Evolutionary conservation across 2,329 filamentous ascomycete genomes (phyloP).

Genomic region (Paradendryphiella salina): DNA sequence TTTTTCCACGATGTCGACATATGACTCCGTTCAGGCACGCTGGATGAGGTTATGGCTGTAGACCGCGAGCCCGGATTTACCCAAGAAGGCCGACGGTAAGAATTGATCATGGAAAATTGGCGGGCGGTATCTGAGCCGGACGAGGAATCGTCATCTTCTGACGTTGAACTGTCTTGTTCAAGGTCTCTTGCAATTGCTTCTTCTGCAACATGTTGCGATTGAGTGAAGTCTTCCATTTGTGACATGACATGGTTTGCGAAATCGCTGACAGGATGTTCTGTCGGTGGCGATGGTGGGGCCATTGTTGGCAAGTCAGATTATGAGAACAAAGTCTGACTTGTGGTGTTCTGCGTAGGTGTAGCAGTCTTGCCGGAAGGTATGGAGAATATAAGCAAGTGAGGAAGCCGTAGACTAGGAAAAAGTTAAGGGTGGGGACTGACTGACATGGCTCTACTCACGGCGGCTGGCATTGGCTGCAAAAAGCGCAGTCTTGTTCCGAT

Average conservation of each 20-base stretch:
- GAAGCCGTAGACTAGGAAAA: slow-evolving; percentile 4
- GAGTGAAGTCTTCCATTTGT: slow-evolving; percentile 37
- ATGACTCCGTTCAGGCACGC: slow-evolving; percentile 46
- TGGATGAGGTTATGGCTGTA: slow-evolving; percentile 67
- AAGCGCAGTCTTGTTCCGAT: slow-evolving; percentile 13
- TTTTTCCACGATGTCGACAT: slow-evolving; percentile 31
- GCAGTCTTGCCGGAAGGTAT: neutral
- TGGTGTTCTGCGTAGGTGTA: neutral
- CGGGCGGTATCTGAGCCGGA: slow-evolving; percentile 53
- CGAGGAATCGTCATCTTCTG: slow-evolving; percentile 55
- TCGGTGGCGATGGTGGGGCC: slow-evolving; percentile 19
- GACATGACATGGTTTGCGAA: slow-evolving; percentile 32
- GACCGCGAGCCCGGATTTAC: slow-evolving; percentile 73
- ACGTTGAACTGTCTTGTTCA: slow-evolving; percentile 56
- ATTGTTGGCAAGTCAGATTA: slow-evolving; percentile 13
- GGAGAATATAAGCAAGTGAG: neutral
- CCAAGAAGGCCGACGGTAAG: slow-evolving; percentile 76
- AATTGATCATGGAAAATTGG: slow-evolving; percentile 59
- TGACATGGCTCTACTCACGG: slow-evolving; percentile 9
- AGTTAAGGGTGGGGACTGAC: slow-evolving; percentile 13
- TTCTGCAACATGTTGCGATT: slow-evolving; percentile 43
- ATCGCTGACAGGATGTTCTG: slow-evolving; percentile 19
- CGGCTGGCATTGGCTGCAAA: slow-evolving; percentile 13
- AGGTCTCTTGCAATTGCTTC: slow-evolving; percentile 46
- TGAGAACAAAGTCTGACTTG: neutral